phyloP scores from a whole-genome alignment of 2,329 filamentous ascomycete genomes.

The Pseudogymnoascus sp. region DNA sequence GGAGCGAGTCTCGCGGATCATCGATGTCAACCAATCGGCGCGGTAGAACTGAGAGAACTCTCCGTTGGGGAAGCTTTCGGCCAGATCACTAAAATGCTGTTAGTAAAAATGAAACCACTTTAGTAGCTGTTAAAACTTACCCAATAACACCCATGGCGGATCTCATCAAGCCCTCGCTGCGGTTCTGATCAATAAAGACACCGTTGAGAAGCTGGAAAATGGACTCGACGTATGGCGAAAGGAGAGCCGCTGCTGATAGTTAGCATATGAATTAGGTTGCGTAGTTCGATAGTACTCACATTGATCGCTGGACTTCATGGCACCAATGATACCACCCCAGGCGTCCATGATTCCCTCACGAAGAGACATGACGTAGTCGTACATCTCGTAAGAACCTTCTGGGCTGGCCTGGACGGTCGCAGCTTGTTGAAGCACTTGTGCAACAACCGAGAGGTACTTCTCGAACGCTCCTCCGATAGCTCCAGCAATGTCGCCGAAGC shows the following conservation, averaged over 20 bases:
- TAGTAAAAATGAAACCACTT: neutral
- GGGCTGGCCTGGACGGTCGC: constrained; percentile 70
- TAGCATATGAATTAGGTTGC: constrained; percentile 21
- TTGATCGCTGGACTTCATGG: constrained; percentile 78
- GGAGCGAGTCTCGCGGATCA: constrained; percentile 86
- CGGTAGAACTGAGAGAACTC: constrained; percentile 81
- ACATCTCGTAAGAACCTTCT: constrained; percentile 88
- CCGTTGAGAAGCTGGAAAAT: constrained; percentile 83
- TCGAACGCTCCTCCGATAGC: constrained; percentile 90
- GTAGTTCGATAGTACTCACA: constrained; percentile 42
- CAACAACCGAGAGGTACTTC: constrained; percentile 85
- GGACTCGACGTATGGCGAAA: constrained; percentile 71
- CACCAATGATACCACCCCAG: constrained; percentile 93
- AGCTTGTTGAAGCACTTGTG: constrained; percentile 88
- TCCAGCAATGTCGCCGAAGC: constrained; percentile 94
- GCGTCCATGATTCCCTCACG: constrained; percentile 98
- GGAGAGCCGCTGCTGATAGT: constrained; percentile 49
- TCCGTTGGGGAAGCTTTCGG: constrained; percentile 86
- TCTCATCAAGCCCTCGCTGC: constrained; percentile 84
- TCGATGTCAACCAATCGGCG: constrained; percentile 77
- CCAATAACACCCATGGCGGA: constrained; percentile 97
- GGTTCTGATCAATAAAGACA: constrained; percentile 75
- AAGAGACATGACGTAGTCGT: constrained; percentile 90
- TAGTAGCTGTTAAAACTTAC: constrained; percentile 45
- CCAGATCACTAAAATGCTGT: constrained; percentile 62